Evolutionary conservation across 257 asterid species (phyloP).

Genomic region (Ilex aquifolium): DNA sequence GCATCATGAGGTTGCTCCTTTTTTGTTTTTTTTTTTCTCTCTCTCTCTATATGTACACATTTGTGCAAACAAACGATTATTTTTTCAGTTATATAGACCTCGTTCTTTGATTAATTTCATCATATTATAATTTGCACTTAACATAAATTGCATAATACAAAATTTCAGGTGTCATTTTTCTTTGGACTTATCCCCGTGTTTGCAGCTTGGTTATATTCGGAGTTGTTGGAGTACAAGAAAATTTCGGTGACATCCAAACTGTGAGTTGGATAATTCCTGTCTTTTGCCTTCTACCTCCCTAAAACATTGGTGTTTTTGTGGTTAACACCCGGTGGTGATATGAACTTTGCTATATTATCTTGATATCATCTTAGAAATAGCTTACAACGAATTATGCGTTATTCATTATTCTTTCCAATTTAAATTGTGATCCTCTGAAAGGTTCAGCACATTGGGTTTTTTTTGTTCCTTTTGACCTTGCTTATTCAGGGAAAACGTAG

Average conservation of each 20-base stretch:
- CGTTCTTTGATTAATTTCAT: background rate
- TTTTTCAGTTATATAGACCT: too few species aligned
- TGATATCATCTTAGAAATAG: background rate
- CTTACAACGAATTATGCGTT: background rate
- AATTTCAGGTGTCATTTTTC: constrained; percentile 69
- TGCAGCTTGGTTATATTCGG: constrained; percentile 82
- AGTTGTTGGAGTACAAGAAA: constrained; percentile 65
- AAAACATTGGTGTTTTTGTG: too few species aligned
- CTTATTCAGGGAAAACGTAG: background rate
- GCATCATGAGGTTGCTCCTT: too few species aligned
- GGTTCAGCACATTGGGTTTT: background rate
- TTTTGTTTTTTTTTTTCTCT: too few species aligned
- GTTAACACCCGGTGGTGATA: background rate
- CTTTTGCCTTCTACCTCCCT: background rate
- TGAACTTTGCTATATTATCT: background rate
- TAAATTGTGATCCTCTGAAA: background rate
- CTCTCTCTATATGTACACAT: background rate
- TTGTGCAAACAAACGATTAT: background rate
- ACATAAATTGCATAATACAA: constrained; percentile 4
- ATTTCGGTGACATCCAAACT: constrained; percentile 29
- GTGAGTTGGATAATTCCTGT: constrained; percentile 26
- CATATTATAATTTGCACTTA: background rate
- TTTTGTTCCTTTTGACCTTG: background rate
- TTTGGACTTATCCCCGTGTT: constrained; percentile 62
- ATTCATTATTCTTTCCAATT: background rate